Conservation (phyloP, 1,284 basidiomycete species). For the Irpex sp. region DNA sequence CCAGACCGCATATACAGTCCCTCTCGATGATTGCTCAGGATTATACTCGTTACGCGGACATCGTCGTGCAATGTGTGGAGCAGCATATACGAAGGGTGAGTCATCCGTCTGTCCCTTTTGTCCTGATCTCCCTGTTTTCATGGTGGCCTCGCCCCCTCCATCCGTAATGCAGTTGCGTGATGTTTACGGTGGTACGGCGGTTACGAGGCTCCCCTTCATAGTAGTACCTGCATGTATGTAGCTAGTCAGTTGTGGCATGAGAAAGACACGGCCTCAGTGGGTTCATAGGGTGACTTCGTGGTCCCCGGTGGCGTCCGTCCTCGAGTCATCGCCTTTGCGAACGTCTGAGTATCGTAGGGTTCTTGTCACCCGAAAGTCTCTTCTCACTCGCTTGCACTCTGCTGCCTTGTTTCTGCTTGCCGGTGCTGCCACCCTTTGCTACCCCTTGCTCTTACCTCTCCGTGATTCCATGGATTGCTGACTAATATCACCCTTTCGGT, state of each 20-base stretch:
- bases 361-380: conserved; percentile 8
- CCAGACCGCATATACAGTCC: conserved; percentile 91
- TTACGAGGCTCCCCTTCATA: not conserved
- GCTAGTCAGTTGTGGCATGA: conserved; percentile 21
- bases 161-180: not conserved
- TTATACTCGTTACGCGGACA: conserved; percentile 71
- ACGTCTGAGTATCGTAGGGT: conserved; percentile 15
- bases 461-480: conserved; percentile 48
- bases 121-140: conserved; percentile 1
- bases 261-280: conserved; percentile 20
- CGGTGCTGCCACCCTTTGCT: conserved; percentile 16
- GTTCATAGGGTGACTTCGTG: conserved; percentile 9
- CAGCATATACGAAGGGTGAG: conserved; percentile 86
- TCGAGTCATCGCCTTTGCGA: conserved; percentile 5
- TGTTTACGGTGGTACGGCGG: not conserved
- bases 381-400: conserved; percentile 5
- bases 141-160: not conserved
- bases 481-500: conserved; percentile 46
- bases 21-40: conserved; percentile 95
- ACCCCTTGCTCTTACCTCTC: conserved; percentile 22
- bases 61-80: conserved; percentile 86
- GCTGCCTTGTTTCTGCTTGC: not conserved
- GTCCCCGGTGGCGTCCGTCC: conserved; percentile 4
- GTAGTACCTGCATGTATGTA: conserved; percentile 17
- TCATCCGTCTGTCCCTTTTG: conserved; percentile 21